phyloP scores from a whole-genome alignment of 2,329 filamentous ascomycete genomes.

The Fusarium mundagurra region DNA sequence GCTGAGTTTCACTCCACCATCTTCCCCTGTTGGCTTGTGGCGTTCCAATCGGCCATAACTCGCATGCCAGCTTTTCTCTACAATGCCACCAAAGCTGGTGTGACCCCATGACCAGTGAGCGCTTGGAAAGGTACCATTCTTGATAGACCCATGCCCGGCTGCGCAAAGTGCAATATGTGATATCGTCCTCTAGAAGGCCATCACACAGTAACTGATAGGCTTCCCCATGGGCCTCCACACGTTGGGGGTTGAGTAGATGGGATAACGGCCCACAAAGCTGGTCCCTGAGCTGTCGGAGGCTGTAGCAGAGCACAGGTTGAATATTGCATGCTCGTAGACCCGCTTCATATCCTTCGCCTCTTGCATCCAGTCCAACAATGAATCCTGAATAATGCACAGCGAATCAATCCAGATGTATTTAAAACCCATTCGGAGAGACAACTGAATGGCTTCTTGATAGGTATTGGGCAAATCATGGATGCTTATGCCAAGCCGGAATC shows the following conservation, averaged over 20 bases:
- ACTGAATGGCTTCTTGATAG: not conserved
- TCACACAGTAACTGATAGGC: not conserved
- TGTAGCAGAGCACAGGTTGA: not conserved
- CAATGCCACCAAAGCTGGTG: conserved; percentile 2
- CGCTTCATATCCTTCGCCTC: not conserved
- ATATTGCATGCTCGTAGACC: not conserved
- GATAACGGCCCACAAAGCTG: not conserved
- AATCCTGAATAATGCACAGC: not conserved
- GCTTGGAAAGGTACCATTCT: not conserved
- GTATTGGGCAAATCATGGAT: rapidly evolving
- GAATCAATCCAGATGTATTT: not conserved
- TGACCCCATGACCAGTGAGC: not conserved
- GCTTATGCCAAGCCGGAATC: not conserved
- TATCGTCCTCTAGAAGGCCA: not conserved
- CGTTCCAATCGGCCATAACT: not conserved
- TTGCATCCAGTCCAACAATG: not conserved
- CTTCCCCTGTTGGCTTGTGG: not conserved
- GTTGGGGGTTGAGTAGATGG: rapidly evolving
- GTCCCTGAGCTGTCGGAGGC: not conserved
- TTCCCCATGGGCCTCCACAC: rapidly evolving
- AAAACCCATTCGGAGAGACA: not conserved
- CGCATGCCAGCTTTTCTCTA: not conserved
- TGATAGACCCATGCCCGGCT: not conserved
- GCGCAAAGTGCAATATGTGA: not conserved
- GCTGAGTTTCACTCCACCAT: not conserved